A percentile compares a stretch with the other conserved stretches of the same genome.
phyloP scores from a whole-genome alignment of 179 eudicot species.

The Sideroxylon spinosum region DNA sequence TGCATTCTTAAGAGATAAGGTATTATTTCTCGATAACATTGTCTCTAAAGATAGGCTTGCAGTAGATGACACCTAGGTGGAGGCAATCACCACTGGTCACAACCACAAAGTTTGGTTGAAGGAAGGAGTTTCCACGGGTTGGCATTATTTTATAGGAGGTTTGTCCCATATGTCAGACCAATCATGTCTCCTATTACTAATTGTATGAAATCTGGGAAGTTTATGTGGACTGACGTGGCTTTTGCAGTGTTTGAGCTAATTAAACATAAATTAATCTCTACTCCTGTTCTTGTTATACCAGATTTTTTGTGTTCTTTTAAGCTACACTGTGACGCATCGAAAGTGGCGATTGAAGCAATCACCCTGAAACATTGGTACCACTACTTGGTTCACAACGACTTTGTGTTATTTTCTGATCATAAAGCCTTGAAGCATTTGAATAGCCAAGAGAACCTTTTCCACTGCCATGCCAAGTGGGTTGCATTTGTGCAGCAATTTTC shows the following conservation, averaged over 20 bases:
- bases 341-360: too few species aligned
- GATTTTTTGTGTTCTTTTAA: neutral
- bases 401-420: slow-evolving; percentile 11
- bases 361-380: neutral
- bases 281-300: neutral
- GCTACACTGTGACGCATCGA: neutral
- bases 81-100: neutral
- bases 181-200: neutral
- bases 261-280: neutral
- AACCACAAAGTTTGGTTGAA: neutral
- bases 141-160: neutral
- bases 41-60: neutral
- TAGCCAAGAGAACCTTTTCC: neutral
- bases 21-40: neutral
- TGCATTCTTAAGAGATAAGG: neutral
- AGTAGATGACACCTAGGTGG: neutral
- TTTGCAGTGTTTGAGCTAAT: neutral
- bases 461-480: neutral
- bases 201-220: neutral
- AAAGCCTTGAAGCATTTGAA: slow-evolving; percentile 7
- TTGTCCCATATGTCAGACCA: neutral
- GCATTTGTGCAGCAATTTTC: neutral
- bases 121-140: neutral
- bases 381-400: slow-evolving; percentile 4
- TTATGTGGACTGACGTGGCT: neutral